phyloP scores from a whole-genome alignment of 192 early-diverging fungal genomes.

The Backusella morwellensis region DNA sequence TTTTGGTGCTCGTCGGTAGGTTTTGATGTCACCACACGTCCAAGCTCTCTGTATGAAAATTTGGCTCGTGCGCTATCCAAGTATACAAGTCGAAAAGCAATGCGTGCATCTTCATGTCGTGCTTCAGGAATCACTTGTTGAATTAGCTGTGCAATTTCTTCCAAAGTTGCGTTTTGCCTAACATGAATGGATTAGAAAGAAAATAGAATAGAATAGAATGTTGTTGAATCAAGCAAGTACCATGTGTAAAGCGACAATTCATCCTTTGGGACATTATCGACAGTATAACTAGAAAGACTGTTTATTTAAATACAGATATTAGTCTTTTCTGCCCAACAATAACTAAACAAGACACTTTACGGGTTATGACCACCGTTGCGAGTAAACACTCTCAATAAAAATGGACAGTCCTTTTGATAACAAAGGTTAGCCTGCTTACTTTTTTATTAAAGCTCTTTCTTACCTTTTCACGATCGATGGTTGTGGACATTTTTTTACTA shows the following conservation, averaged over 20 bases:
- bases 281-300: constrained; percentile 36
- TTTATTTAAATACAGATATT: background rate
- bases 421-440: background rate
- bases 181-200: background rate
- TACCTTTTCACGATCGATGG: constrained; percentile 42
- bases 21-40: constrained; percentile 29
- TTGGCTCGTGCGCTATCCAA: constrained; percentile 35
- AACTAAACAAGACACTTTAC: constrained; percentile 16
- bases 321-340: background rate
- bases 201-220: background rate
- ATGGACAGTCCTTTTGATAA: constrained; percentile 44
- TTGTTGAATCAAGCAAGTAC: constrained; percentile 22
- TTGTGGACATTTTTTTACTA: constrained; percentile 8
- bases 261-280: constrained; percentile 34
- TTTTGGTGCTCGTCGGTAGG: constrained; percentile 37
- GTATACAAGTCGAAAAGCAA: constrained; percentile 52
- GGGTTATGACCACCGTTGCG: constrained; percentile 39
- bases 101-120: constrained; percentile 32
- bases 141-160: constrained; percentile 56
- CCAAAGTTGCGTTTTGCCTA: constrained; percentile 63
- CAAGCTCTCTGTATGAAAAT: constrained; percentile 43
- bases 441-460: background rate
- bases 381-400: constrained; percentile 54
- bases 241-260: constrained; percentile 60
- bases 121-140: constrained; percentile 43